A percentile compares a stretch with the other conserved stretches of the same genome.
phyloP scores from a whole-genome alignment of 441 rosid species.

The Biscutella laevigata region DNA sequence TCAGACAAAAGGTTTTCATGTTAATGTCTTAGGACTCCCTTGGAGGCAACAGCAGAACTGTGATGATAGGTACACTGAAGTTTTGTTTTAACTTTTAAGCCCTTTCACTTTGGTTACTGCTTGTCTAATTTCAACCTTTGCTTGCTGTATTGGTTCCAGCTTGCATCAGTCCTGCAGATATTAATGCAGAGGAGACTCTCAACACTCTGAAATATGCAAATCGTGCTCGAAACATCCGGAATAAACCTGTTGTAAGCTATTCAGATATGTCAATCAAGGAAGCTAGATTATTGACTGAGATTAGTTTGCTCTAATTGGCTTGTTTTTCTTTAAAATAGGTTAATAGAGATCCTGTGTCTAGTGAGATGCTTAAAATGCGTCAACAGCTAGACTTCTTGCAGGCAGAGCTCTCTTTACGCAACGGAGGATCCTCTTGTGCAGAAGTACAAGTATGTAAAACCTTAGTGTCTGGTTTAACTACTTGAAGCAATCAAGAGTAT shows the following conservation, averaged over 20 bases:
- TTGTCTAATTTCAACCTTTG: not conserved
- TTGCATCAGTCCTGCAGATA: slow-evolving; percentile 98
- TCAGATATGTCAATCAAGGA: not conserved
- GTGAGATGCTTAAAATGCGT: slow-evolving; percentile 95
- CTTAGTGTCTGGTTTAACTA: not conserved
- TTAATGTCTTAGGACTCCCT: slow-evolving; percentile 74
- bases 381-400: slow-evolving; percentile 88
- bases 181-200: slow-evolving; percentile 97
- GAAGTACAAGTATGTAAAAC: slow-evolving; percentile 68
- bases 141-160: slow-evolving; percentile 38
- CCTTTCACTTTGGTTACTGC: not conserved
- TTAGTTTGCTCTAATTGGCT: not conserved
- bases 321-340: slow-evolving; percentile 36
- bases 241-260: slow-evolving; percentile 89
- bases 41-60: slow-evolving; percentile 98
- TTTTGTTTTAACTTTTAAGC: not conserved
- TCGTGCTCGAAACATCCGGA: slow-evolving; percentile 95
- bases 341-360: slow-evolving; percentile 92
- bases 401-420: slow-evolving; percentile 91
- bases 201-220: slow-evolving; percentile 94
- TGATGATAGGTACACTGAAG: slow-evolving; percentile 70
- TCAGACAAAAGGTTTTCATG: not conserved
- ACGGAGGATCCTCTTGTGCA: slow-evolving; percentile 66
- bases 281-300: not conserved
- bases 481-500: not conserved